A percentile compares a stretch with the other conserved stretches of the same genome.
Evolutionary conservation across 139 green algal species (phyloP).

Genomic region (Volvox africanus): DNA sequence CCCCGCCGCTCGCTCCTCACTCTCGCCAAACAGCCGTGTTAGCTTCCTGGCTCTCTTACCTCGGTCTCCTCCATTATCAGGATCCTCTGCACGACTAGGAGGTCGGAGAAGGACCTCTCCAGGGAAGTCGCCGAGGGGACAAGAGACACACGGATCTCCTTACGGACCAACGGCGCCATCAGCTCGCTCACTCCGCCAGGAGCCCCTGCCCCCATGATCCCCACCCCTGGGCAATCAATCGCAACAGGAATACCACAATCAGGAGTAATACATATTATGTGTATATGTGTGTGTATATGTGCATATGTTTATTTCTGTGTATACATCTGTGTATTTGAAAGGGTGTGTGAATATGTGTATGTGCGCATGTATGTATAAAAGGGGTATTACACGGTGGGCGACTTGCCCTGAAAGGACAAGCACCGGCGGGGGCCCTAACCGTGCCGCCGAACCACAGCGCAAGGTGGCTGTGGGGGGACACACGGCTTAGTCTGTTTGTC

Average conservation of each 20-base stretch:
- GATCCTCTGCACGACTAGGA: not conserved
- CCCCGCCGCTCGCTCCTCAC: too few species aligned
- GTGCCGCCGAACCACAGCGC: too few species aligned
- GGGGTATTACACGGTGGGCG: too few species aligned
- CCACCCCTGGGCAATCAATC: not conserved
- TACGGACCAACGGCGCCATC: not conserved
- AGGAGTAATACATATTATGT: not conserved
- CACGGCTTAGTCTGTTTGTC: too few species aligned
- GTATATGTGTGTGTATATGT: not conserved
- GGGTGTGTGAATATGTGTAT: not conserved
- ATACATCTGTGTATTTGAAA: not conserved
- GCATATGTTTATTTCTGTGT: too few species aligned
- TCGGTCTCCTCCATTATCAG: conserved; percentile 44
- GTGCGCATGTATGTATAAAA: too few species aligned
- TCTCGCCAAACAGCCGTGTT: not conserved
- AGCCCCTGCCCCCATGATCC: not conserved
- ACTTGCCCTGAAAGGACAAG: too few species aligned
- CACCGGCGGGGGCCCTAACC: too few species aligned
- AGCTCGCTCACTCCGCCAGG: not conserved
- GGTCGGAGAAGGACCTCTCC: conserved; percentile 29
- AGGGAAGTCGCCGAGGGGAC: not conserved
- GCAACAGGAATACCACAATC: not conserved
- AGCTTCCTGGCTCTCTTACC: not conserved
- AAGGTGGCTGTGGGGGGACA: too few species aligned
- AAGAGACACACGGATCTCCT: conserved; percentile 18